Evolutionary conservation across 1,139 yeast species (phyloP), one percentile per base, ranked within the genome.

Genomic region (Candida tropicalis): DNA sequence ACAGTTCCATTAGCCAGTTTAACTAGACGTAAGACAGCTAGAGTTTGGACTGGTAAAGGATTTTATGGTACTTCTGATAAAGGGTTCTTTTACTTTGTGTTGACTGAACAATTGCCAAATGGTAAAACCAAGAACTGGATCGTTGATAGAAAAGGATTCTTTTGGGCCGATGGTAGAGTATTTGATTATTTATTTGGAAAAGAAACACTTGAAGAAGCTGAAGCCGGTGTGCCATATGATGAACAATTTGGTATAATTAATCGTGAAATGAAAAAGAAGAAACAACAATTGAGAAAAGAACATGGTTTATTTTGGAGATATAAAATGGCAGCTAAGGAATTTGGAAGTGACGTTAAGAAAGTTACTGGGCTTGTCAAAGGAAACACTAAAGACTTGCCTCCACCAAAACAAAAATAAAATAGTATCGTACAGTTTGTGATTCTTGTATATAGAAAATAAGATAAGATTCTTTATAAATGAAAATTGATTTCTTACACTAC

Each of bases 91-190:
- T 83, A 84, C 70, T 86, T 87, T 59, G 78, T 85, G 35, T 64
- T 88, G 49, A 81, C 78, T 59, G 93, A 87, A 56, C 45, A 57
- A 3, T 53, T 57, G 15, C 29, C 43, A 4, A 66, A 69, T 40
- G 70, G 72, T 45, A 51, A 49, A 23, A 43, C 43, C n/a, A 70
- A 78, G 39, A 88, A 85, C 38, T 87, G 93, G 90, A 70, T 87
- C 15, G 84, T 87, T 17, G 96, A 88, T 60, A 73, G 96, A 51
- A 84, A 82, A 56, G 96, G 96, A 13, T 87, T 70, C 73, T 88
- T 87, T 66, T 88, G 96, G 96, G 89, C 93, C 26, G 96, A 88
- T 60, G 96, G 96, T 6, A 73, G 96, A 46, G 86, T 88, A 2
- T 85, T 84, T 64, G 96, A 88, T 62, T 79, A 81, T 44, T 57